Percentiles rank a stretch among this genome's conserved stretches.
These are phyloP conservation scores for Thymus quinquecostatus DNA, from an alignment of 257 asterid genomes.

Conservation along the genomic window DNA sequence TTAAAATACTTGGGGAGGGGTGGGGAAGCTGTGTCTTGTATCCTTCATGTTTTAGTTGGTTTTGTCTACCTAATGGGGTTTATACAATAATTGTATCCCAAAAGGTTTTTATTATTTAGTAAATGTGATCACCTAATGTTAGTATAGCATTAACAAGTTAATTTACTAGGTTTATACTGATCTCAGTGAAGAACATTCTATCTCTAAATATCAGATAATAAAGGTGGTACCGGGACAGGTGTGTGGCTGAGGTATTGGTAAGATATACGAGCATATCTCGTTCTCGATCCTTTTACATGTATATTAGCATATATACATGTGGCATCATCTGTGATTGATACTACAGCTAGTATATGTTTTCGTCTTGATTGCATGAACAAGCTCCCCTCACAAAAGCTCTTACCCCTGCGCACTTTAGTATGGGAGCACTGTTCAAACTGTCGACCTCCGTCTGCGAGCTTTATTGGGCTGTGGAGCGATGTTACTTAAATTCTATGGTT, in stretches of 20 bases:
- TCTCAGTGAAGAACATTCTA: background rate
- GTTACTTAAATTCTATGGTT: conserved; percentile 44
- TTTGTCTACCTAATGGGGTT: background rate
- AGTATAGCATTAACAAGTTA: background rate
- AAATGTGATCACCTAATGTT: conserved; percentile 30
- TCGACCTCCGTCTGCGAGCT: conserved; percentile 44
- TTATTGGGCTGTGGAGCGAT: conserved; percentile 37
- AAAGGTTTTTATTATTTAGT: conserved; percentile 16
- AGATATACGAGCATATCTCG: background rate
- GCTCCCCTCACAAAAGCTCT: conserved; percentile 10
- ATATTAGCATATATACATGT: background rate
- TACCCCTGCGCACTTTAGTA: conserved; percentile 30
- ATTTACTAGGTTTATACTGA: background rate
- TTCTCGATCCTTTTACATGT: conserved; percentile 1
- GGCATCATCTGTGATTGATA: background rate
- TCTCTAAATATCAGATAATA: background rate
- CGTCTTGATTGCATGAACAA: conserved; percentile 8
- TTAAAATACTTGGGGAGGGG: conserved; percentile 17
- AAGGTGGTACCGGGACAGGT: background rate
- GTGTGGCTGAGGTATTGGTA: background rate
- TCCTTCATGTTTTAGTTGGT: background rate
- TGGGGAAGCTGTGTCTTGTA: background rate
- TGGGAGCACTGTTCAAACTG: conserved; percentile 35
- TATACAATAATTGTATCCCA: conserved; percentile 2
- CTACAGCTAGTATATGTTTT: background rate